Conservation (phyloP, 257 asterid species). For the Striga asiatica region DNA sequence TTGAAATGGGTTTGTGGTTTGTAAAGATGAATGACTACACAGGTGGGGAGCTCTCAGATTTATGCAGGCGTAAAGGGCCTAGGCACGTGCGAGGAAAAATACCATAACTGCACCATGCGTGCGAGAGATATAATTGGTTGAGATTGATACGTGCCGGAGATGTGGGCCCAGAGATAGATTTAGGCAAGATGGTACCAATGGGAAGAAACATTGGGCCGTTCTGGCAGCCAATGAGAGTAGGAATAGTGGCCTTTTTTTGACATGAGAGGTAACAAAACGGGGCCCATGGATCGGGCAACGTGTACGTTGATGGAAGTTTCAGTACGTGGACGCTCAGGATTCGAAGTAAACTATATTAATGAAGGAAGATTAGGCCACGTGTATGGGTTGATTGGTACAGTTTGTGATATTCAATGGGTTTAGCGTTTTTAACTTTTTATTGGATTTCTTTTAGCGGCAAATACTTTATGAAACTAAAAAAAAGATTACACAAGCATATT, state of each 20-base stretch:
- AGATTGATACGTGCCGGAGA: conserved; percentile 26
- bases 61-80: background rate
- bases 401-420: too few relatives aligned
- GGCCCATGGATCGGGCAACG: conserved; percentile 17
- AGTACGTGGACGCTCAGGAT: conserved; percentile 17
- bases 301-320: conserved; percentile 19
- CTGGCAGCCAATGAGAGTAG: conserved; percentile 17
- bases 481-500: too few relatives aligned
- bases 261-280: conserved; percentile 9
- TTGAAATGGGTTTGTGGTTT: background rate
- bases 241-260: conserved; percentile 27
- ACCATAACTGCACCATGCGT: conserved; percentile 1
- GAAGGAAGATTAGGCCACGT: too few relatives aligned
- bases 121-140: conserved; percentile 20
- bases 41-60: background rate
- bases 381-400: too few relatives aligned
- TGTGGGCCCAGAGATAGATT: too few relatives aligned
- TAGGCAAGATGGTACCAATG: too few relatives aligned
- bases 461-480: too few relatives aligned
- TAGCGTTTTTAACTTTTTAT: too few relatives aligned
- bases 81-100: conserved; percentile 27
- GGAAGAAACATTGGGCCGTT: background rate
- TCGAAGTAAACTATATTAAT: too few relatives aligned
- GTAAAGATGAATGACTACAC: background rate
- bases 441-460: too few relatives aligned